Evolutionary conservation across 768 basidiomycete species (phyloP).

Genomic region (Holtermanniella nyarrowii): DNA sequence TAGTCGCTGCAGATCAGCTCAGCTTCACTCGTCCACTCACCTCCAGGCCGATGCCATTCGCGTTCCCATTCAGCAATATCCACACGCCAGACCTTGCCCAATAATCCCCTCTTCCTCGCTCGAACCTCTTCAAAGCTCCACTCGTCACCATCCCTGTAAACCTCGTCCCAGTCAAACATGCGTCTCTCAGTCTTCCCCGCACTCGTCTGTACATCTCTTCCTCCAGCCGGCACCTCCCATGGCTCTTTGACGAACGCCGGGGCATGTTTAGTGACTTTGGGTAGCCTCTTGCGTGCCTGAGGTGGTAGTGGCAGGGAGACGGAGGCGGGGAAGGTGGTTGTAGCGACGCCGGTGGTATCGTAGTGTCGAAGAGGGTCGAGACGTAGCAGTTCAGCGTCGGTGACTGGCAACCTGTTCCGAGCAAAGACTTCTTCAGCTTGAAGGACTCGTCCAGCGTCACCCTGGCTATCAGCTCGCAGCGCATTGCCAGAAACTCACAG

Average conservation of each 20-base stretch:
- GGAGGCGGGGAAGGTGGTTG: constrained; percentile 10
- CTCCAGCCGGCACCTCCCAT: constrained; percentile 35
- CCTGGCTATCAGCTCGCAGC: constrained; percentile 5
- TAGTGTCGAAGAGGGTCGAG: constrained; percentile 44
- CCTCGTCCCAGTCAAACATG: constrained; percentile 48
- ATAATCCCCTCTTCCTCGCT: constrained; percentile 38
- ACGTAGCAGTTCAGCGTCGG: constrained; percentile 44
- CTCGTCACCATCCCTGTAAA: constrained; percentile 64
- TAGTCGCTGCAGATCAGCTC: constrained; percentile 17
- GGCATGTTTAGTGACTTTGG: constrained; percentile 6
- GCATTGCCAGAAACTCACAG: constrained; percentile 24
- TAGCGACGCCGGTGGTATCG: constrained; percentile 9
- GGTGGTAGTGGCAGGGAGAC: constrained; percentile 25
- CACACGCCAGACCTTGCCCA: constrained; percentile 32
- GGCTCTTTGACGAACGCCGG: constrained; percentile 8
- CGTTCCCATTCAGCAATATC: constrained; percentile 35
- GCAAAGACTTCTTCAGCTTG: constrained; percentile 36
- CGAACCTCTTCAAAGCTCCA: constrained; percentile 67
- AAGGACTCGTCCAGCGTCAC: constrained; percentile 18
- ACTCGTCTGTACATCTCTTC: constrained; percentile 23
- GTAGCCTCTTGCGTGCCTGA: constrained; percentile 22
- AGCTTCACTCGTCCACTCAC: constrained; percentile 17
- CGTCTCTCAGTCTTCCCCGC: constrained; percentile 35
- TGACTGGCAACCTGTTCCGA: constrained; percentile 20
- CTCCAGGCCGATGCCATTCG: constrained; percentile 32